These are phyloP conservation scores for Ustilago loliicola DNA, from an alignment of 1,284 basidiomycete genomes.

Conservation along the genomic window DNA sequence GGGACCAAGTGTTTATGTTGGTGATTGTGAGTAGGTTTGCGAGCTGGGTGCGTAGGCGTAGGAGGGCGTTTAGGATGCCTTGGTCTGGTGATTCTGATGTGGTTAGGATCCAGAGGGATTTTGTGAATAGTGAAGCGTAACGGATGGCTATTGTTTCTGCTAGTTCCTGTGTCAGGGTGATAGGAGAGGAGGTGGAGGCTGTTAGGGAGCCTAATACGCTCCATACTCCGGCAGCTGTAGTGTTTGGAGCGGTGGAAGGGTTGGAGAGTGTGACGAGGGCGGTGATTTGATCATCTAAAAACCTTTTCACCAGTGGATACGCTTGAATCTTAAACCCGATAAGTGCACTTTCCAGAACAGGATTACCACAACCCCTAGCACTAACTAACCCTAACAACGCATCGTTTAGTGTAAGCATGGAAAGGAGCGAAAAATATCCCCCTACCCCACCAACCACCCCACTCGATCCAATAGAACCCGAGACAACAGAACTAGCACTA, in stretches of 20 bases:
- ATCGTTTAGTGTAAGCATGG: slow-evolving; percentile 54
- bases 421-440: slow-evolving; percentile 47
- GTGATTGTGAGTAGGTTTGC: slow-evolving; percentile 7
- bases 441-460: neutral
- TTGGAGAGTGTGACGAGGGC: slow-evolving; percentile 27
- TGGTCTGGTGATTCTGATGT: slow-evolving; percentile 17
- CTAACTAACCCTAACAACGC: slow-evolving; percentile 29
- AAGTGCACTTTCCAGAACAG: slow-evolving; percentile 51
- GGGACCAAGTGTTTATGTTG: slow-evolving; percentile 2
- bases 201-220: slow-evolving; percentile 8
- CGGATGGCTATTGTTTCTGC: slow-evolving; percentile 18
- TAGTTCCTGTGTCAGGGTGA: neutral
- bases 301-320: slow-evolving; percentile 57
- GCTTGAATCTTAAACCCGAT: slow-evolving; percentile 61
- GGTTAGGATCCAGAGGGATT: slow-evolving; percentile 26
- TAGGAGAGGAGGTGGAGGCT: slow-evolving; percentile 3
- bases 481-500: slow-evolving; percentile 5
- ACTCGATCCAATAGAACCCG: neutral
- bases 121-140: slow-evolving; percentile 40
- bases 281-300: slow-evolving; percentile 57
- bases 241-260: slow-evolving; percentile 5
- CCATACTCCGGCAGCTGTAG: slow-evolving; percentile 5
- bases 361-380: slow-evolving; percentile 34
- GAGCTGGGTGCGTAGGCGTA: slow-evolving; percentile 18
- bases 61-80: slow-evolving; percentile 22